Evolutionary conservation across 192 early-diverging fungal species (phyloP), one percentile per base, ranked within the genome.

Genomic region (Jimgerdemannia lactiflua): DNA sequence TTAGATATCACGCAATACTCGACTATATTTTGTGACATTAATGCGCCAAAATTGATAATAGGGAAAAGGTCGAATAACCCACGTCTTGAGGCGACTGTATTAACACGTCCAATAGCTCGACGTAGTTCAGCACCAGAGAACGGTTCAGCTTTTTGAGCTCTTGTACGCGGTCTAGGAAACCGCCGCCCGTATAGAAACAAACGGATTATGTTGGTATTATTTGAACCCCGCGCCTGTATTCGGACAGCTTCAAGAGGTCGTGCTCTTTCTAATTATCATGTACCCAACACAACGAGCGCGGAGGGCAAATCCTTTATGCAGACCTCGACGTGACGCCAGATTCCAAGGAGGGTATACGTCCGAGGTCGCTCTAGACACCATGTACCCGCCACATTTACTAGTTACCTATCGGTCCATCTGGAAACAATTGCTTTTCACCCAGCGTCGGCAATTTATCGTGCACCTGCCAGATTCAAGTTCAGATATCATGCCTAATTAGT

Each of bases 71-170:
- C 29, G 29, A 29, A 29, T 29, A 29, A 29, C 65, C 84, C 82
- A 91, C 86, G 74, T 87, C 83, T 39, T 80, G 67, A 8, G 89
- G 89, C 4, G 84, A 78, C 41, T 82, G 77, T 14, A 82, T 78
- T 3, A 94, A 82, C 39, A 87, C 82, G 66, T 92, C 88, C n/a
- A 94, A 82, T 8, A 94, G 84, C n/a, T 88, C 87, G 42, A 92
- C 75, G 75, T 91, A 94, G 80, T 94, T 90, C 74, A 89, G 87
- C 59, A 92, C 73, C 3, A 85, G 82, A 8, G 87, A 80, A 49
- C 85, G 86, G 65, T 92, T 91, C 54, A 94, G 77, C 65, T 83
- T 87, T 59, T 91, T 90, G 41, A 94, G 84, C 72, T 92, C 90
- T 14, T 79, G 80, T 8, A 91, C 83, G 43, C 90, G 89, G 79